Evolutionary conservation across 2,329 filamentous ascomycete genomes (phyloP), one percentile per base, ranked within the genome.

Genomic region (Nemania sp.): DNA sequence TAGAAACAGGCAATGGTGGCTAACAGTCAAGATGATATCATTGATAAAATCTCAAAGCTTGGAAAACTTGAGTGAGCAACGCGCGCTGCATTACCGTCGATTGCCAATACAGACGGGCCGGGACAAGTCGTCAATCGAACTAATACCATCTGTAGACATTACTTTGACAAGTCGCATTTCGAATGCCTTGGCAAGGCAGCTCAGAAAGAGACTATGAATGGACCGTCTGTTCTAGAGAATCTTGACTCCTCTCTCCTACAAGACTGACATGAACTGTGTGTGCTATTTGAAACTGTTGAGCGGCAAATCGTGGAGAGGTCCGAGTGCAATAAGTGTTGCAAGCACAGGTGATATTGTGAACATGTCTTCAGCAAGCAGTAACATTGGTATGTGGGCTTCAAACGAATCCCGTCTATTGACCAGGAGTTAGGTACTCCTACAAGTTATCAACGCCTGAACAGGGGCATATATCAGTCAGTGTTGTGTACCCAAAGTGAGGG

Each of bases 11-110:
- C n/a, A 60, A 68, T n/a, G 12, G 53, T 9, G 54, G 64, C 25
- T 64, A 67, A 5, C 50, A 63, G 52, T 66, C 64, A 29, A 64
- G 68, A 25, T 52, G 74, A n/a, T n/a, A n/a, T n/a, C n/a, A n/a
- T n/a, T n/a, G n/a, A n/a, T n/a, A n/a, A n/a, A 12, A 67, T 71
- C 40, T 68, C 73, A 25, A 70, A 73, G n/a, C 66, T 74, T 10
- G 71, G 71, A 5, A 59, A 55, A 7, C 57, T 73, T 0, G 67
- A 67, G 58, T 60, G 32, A 56, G 58, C 35, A 56, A 34, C 32
- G 12, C 3, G 15, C n/a, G n/a, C n/a, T n/a, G n/a, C n/a, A n/a
- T n/a, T n/a, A n/a, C n/a, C n/a, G n/a, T n/a, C n/a, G n/a, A n/a
- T n/a, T n/a, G n/a, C n/a, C n/a, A n/a, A n/a, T n/a, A n/a, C n/a